A percentile compares a stretch with the other conserved stretches of the same genome.
Conservation (phyloP, 2,329 filamentous ascomycete species). For the Stagonosporopsis tanaceti region DNA sequence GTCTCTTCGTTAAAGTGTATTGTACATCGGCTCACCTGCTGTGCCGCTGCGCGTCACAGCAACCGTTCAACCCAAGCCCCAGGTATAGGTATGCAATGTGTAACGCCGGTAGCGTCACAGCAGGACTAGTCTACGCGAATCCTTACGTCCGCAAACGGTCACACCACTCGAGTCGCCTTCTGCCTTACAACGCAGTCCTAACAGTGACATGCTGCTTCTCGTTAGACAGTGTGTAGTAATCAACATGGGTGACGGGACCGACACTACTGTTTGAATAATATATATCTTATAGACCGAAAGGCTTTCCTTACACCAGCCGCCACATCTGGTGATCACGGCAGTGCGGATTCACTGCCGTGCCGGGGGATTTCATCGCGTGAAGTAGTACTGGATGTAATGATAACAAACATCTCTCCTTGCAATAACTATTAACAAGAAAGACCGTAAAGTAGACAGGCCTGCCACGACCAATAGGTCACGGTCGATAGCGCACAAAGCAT, state of each 20-base stretch:
- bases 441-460: neutral
- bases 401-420: neutral
- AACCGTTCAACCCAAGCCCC: neutral
- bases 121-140: neutral
- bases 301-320: neutral
- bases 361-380: neutral
- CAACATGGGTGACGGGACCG: neutral
- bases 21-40: constrained; percentile 9
- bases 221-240: neutral
- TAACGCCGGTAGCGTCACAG: constrained; percentile 3
- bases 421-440: neutral
- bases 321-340: neutral
- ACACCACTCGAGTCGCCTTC: constrained; percentile 5
- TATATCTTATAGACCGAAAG: neutral
- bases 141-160: neutral
- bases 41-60: neutral
- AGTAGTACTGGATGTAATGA: neutral
- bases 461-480: neutral
- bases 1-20: constrained; percentile 1
- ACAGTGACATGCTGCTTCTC: constrained; percentile 6
- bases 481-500: neutral
- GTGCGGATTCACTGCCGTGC: constrained; percentile 1
- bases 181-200: neutral
- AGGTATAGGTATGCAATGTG: neutral
- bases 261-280: constrained; percentile 6